Evolutionary conservation across 371 early-diverging fungal genomes (phyloP).

Genomic region (Mortierella sp.): DNA sequence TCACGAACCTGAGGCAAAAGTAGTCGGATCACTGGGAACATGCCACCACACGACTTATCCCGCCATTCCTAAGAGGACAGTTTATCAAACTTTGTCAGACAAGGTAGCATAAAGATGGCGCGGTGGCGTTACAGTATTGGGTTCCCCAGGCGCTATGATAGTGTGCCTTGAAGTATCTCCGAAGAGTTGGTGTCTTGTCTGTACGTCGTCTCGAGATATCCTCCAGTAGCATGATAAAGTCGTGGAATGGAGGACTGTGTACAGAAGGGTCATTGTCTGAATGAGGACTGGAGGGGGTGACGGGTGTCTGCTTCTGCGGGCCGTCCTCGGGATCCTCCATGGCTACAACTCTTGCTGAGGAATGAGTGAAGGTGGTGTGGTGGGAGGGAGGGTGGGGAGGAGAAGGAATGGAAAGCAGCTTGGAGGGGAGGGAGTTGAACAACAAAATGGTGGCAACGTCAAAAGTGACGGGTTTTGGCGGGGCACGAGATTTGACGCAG

Average conservation of each 20-base stretch:
- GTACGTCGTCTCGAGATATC: slow-evolving; percentile 29
- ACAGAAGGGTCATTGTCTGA: slow-evolving; percentile 24
- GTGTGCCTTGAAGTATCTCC: slow-evolving; percentile 29
- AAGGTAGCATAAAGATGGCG: neutral
- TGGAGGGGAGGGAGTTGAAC: no score
- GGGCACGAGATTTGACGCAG: no score
- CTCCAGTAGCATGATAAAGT: slow-evolving; percentile 46
- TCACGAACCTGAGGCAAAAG: slow-evolving; percentile 70
- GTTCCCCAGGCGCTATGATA: no score
- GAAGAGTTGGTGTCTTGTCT: slow-evolving; percentile 23
- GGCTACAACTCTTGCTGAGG: no score
- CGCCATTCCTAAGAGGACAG: slow-evolving; percentile 57
- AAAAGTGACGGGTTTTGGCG: no score
- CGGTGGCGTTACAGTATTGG: no score
- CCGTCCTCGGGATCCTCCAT: slow-evolving; percentile 1
- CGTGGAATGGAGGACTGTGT: slow-evolving; percentile 45
- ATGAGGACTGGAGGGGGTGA: neutral
- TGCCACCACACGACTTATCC: slow-evolving; percentile 56
- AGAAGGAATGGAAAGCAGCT: no score
- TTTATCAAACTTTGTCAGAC: no score
- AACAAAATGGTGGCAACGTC: no score
- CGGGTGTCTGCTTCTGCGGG: neutral
- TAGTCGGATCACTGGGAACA: slow-evolving; percentile 72
- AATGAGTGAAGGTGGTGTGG: no score
- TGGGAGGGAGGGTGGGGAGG: no score